A percentile compares a stretch with the other conserved stretches of the same genome.
These are phyloP conservation scores for Talaromyces liani DNA, from an alignment of 495 filamentous ascomycete genomes.

Conservation along the genomic window DNA sequence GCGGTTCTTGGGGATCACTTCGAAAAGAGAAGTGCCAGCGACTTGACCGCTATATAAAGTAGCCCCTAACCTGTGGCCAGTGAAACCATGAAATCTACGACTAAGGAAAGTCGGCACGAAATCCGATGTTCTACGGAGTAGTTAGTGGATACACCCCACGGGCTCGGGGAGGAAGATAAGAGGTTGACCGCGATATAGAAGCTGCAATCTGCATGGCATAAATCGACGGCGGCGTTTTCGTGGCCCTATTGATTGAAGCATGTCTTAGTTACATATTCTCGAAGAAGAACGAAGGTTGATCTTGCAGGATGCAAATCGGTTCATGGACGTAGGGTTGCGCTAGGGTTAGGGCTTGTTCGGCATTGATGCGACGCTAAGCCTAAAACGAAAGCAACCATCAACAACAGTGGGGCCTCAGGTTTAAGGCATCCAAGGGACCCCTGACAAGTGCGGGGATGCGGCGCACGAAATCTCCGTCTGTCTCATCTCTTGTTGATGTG, in stretches of 20 bases:
- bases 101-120: neutral
- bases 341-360: neutral
- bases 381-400: neutral
- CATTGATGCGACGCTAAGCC: neutral
- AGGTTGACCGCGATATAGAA: neutral
- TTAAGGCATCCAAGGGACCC: neutral
- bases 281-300: neutral
- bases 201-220: neutral
- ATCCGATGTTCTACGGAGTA: neutral
- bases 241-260: neutral
- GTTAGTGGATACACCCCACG: neutral
- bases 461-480: neutral
- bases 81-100: neutral
- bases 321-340: neutral
- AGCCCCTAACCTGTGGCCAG: neutral
- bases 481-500: too few relatives aligned
- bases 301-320: neutral
- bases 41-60: neutral
- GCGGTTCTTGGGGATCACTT: neutral
- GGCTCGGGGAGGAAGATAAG: neutral
- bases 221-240: neutral
- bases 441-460: neutral
- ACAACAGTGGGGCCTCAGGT: neutral
- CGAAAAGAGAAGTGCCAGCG: neutral
- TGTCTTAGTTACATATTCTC: neutral